Percentiles rank a stretch among this genome's conserved stretches.
Conservation (phyloP, 768 basidiomycete genomes). For the Dacryopinax primogenitus region DNA sequence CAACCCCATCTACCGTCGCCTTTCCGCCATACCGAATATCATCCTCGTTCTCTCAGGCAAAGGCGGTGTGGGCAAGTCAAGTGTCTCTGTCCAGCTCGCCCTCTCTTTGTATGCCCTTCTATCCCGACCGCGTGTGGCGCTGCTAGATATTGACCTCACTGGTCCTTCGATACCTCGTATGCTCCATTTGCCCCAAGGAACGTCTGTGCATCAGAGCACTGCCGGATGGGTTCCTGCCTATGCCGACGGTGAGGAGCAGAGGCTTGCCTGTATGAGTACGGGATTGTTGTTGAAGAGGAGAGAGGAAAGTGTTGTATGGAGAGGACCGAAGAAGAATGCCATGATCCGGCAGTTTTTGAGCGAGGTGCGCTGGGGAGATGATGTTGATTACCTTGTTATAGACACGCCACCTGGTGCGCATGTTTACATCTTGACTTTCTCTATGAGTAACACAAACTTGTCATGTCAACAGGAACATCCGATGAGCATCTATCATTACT, state of each 20-base stretch:
- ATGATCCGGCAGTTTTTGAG: constrained; percentile 94
- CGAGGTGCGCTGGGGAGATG: constrained; percentile 93
- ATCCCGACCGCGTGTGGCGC: constrained; percentile 60
- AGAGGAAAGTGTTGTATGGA: constrained; percentile 91
- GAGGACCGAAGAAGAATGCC: constrained; percentile 96
- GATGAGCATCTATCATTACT: constrained; percentile 95
- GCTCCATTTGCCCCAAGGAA: constrained; percentile 37
- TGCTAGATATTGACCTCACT: constrained; percentile 87
- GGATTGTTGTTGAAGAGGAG: constrained; percentile 85
- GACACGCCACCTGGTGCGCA: constrained; percentile 89
- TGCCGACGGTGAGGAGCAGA: constrained; percentile 60
- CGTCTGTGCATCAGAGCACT: constrained; percentile 78
- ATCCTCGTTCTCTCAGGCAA: constrained; percentile 93
- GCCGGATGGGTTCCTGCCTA: constrained; percentile 98
- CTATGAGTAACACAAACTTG: constrained; percentile 13
- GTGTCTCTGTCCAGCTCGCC: constrained; percentile 81
- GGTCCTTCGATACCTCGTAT: constrained; percentile 92
- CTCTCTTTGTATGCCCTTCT: constrained; percentile 65
- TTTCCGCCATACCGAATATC: constrained; percentile 36
- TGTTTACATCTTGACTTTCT: constrained; percentile 1
- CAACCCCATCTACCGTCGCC: neutral
- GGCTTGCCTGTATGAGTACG: constrained; percentile 91
- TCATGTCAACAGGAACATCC: constrained; percentile 82
- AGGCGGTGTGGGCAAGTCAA: constrained; percentile 97
- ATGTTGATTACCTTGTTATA: constrained; percentile 80